A percentile compares a stretch with the other conserved stretches of the same genome.
These are phyloP conservation scores for Niveomyces coronatus DNA, from an alignment of 2,329 filamentous ascomycete genomes.

Conservation along the genomic window DNA sequence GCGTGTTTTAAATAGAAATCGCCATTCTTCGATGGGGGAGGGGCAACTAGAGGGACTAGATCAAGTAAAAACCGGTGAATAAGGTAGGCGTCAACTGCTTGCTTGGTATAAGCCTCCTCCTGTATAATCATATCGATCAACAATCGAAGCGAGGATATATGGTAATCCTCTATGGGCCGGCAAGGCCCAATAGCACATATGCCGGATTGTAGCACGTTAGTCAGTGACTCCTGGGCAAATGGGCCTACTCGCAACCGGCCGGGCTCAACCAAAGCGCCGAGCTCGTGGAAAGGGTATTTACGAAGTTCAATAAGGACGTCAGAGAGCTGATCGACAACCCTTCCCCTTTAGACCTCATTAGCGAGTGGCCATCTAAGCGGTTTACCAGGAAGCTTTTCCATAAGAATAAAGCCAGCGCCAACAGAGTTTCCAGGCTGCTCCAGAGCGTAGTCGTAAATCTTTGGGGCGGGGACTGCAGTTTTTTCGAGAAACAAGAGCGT, in stretches of 20 bases:
- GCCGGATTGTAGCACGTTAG: constrained; percentile 19
- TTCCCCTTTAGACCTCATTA: constrained; percentile 22
- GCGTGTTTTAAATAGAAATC: constrained; percentile 35
- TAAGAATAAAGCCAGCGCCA: constrained; percentile 30
- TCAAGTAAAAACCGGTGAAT: constrained; percentile 32
- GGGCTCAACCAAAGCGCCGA: constrained; percentile 25
- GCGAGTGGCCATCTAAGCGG: constrained; percentile 26
- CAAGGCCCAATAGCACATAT: constrained; percentile 26
- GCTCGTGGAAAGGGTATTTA: constrained; percentile 24
- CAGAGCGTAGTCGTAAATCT: constrained; percentile 26
- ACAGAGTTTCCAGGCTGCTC: constrained; percentile 21
- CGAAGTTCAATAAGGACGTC: constrained; percentile 29
- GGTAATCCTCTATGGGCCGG: constrained; percentile 25
- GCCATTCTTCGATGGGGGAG: constrained; percentile 15
- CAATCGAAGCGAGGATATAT: constrained; percentile 22
- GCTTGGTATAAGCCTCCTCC: constrained; percentile 26
- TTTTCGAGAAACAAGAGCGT: constrained; percentile 29
- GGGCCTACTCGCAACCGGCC: constrained; percentile 21
- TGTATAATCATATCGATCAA: constrained; percentile 27
- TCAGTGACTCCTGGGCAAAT: constrained; percentile 29
- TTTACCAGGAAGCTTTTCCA: constrained; percentile 30
- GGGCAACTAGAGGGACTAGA: constrained; percentile 17
- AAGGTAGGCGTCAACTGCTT: constrained; percentile 26
- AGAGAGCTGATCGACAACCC: constrained; percentile 27
- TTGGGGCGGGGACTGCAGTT: constrained; percentile 26